phyloP scores from a whole-genome alignment of 2,329 filamentous ascomycete genomes.

The Clonostachys chloroleuca region DNA sequence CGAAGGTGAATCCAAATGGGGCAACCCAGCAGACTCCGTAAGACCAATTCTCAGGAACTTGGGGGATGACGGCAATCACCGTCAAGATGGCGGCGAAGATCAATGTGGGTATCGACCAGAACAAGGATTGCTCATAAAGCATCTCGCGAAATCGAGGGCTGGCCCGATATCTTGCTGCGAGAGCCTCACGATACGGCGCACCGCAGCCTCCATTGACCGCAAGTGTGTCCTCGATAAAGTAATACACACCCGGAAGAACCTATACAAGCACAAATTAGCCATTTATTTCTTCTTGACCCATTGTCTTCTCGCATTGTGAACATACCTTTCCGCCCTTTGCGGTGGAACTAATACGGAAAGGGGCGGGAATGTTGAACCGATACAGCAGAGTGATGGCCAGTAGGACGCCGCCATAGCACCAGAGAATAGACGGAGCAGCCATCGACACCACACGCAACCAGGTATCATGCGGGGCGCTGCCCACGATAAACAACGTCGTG shows the following conservation, averaged over 20 bases:
- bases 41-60: conserved; percentile 24
- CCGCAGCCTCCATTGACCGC: conserved; percentile 60
- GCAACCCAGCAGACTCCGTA: conserved; percentile 33
- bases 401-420: conserved; percentile 36
- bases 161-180: conserved; percentile 33
- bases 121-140: conserved; percentile 30
- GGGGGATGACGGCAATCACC: conserved; percentile 23
- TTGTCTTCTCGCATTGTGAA: not conserved
- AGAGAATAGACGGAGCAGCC: conserved; percentile 45
- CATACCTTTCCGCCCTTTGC: conserved; percentile 43
- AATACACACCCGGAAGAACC: conserved; percentile 58
- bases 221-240: conserved; percentile 63
- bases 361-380: conserved; percentile 37
- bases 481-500: conserved; percentile 44
- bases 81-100: conserved; percentile 28
- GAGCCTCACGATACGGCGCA: conserved; percentile 32
- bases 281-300: not conserved
- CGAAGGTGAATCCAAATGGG: conserved; percentile 26
- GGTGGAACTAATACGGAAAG: conserved; percentile 60
- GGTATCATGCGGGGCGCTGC: conserved; percentile 43
- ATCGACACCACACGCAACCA: conserved; percentile 45
- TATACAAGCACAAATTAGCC: conserved; percentile 16
- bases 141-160: conserved; percentile 34
- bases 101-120: conserved; percentile 32
- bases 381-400: conserved; percentile 26